Evolutionary conservation across 2,329 filamentous ascomycete genomes (phyloP).

Genomic region (Amauroascus verrucosus): DNA sequence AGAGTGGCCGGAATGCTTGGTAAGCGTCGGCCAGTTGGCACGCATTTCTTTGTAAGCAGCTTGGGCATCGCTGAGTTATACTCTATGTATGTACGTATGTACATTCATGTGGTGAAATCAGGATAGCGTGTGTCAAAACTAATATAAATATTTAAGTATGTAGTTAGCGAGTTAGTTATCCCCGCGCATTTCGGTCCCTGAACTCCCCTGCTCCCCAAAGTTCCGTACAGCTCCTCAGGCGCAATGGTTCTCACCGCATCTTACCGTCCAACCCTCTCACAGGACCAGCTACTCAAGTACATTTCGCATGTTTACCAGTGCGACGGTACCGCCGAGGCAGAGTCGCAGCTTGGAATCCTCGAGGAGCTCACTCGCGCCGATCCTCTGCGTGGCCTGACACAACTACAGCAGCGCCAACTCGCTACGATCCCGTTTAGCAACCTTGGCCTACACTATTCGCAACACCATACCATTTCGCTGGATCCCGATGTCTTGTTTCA

Average conservation of each 20-base stretch:
- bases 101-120: too few relatives aligned
- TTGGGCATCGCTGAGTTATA: too few relatives aligned
- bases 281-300: conserved; percentile 30
- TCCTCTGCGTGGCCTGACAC: conserved; percentile 25
- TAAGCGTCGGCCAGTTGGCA: too few relatives aligned
- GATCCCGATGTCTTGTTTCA: conserved; percentile 42
- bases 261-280: conserved; percentile 25
- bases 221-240: too few relatives aligned
- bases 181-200: too few relatives aligned
- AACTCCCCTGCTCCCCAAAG: too few relatives aligned
- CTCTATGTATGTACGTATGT: too few relatives aligned
- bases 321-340: conserved; percentile 10
- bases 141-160: too few relatives aligned
- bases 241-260: conserved; percentile 3
- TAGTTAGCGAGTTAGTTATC: too few relatives aligned
- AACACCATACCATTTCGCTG: conserved; percentile 40
- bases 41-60: too few relatives aligned
- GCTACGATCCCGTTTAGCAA: conserved; percentile 48
- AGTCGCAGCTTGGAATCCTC: conserved; percentile 21
- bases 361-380: conserved; percentile 23
- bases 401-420: conserved; percentile 38
- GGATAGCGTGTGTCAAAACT: too few relatives aligned
- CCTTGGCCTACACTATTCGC: conserved; percentile 45
- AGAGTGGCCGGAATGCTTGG: too few relatives aligned
- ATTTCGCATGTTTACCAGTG: conserved; percentile 24